A percentile compares a stretch with the other conserved stretches of the same genome.
These are phyloP conservation scores for Termitomyces sp. DNA, from an alignment of 768 basidiomycete genomes.

Conservation along the genomic window DNA sequence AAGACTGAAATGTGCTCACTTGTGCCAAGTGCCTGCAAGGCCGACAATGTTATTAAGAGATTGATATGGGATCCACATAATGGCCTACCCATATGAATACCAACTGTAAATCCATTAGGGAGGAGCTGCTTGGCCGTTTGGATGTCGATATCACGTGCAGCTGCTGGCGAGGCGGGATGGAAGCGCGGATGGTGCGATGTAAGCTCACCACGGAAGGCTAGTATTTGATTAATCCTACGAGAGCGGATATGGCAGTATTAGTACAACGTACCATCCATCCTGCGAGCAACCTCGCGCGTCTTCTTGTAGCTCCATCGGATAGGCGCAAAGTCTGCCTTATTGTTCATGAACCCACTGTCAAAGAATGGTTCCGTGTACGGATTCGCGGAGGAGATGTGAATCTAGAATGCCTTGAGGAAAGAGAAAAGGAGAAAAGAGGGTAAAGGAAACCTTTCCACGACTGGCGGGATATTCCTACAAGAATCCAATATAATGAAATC, in stretches of 20 bases:
- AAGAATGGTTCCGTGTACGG: conserved; percentile 63
- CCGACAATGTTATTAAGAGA: background rate
- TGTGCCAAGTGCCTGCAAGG: conserved; percentile 48
- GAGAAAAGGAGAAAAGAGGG: background rate
- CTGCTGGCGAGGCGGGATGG: conserved; percentile 65
- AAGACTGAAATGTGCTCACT: conserved; percentile 17
- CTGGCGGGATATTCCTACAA: conserved; percentile 66
- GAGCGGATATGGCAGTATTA: background rate
- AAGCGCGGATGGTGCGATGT: conserved; percentile 73
- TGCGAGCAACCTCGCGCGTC: conserved; percentile 65
- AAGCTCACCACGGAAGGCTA: conserved; percentile 69
- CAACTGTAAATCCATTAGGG: conserved; percentile 60
- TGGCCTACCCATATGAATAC: conserved; percentile 62
- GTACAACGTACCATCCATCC: conserved; percentile 55
- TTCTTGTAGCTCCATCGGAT: conserved; percentile 79
- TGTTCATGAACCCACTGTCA: conserved; percentile 77
- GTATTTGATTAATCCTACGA: background rate
- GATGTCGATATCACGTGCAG: conserved; percentile 60
- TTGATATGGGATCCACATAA: background rate
- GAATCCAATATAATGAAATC: background rate
- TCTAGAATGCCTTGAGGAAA: conserved; percentile 28
- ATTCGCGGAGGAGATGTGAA: conserved; percentile 56
- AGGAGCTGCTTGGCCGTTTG: conserved; percentile 59
- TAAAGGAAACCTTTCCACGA: conserved; percentile 59
- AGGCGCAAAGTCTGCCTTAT: conserved; percentile 74